Evolutionary conservation across 148 eudicot genomes (phyloP), one percentile per base, ranked within the genome.

Genomic region (Persicaria maculosa): DNA sequence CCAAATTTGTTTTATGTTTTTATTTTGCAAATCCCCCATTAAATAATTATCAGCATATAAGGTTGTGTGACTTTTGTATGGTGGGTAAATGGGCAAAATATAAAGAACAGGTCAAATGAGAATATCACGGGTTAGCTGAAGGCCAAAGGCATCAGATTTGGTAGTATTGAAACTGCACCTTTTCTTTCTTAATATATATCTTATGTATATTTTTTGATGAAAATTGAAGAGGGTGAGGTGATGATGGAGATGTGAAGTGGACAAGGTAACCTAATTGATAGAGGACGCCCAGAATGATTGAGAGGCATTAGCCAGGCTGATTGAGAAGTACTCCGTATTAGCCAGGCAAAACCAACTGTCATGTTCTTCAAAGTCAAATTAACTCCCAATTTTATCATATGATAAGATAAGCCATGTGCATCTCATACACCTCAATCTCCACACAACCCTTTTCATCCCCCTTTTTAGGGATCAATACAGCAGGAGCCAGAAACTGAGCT

Each of bases 101-200:
- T 58, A 31, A 7, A 20, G 9, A 8, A 54, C 3, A 59, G 3
- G 70, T 64, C 45, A 12, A 36, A 11, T 40, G 47, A 65, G 46
- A 14, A 40, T 65, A 65, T 65, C 70, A 65, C 47, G 70, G 70
- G 47, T 65, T 65, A 65, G 67, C 70, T 65, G 45, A 65, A 65
- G 40, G 70, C 46, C 70, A 65, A 65, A 65, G 5, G 9, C 36
- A 44, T 31, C 15, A 31, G 68, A 16, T 59, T 25, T 59, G 65
- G 36, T 16, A 7, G 65, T 36, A 25, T 62, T 1, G 25, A 25
- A 31, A 4, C 10, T 1, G 3, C 10, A 8, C 64, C 12, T 57
- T 57, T 7, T 36, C 7, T 10, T 36, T 31, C 40, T 31, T 31
- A 31, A 31, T 31, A 31, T 31, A 31, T 31, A 31, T 1, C 2